Conservation (phyloP, 2,329 filamentous ascomycete genomes). For the Pezicula carpinea region DNA sequence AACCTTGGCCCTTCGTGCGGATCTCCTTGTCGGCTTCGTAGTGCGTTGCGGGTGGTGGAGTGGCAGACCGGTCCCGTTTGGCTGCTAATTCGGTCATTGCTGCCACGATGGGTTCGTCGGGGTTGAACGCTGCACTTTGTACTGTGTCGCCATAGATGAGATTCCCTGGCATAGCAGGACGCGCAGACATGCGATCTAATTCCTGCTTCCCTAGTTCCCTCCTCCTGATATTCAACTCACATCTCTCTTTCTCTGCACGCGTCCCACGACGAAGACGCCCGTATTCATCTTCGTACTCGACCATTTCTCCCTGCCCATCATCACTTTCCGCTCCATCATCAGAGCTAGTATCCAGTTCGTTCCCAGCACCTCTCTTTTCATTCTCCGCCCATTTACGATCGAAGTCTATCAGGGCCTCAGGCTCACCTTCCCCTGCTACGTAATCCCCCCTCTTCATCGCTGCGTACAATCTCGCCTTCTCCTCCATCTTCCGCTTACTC, state of each 20-base stretch:
- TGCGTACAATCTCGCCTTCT: constrained; percentile 83
- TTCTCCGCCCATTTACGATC: constrained; percentile 90
- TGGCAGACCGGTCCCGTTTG: constrained; percentile 73
- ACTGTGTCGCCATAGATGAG: constrained; percentile 84
- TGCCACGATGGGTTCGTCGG: constrained; percentile 56
- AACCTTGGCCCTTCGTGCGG: constrained; percentile 81
- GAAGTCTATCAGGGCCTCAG: constrained; percentile 79
- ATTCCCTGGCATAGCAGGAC: constrained; percentile 59
- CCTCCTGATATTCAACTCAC: constrained; percentile 52
- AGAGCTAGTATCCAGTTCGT: constrained; percentile 48
- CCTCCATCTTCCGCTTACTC: constrained; percentile 77
- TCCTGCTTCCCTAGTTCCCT: constrained; percentile 53
- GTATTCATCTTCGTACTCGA: constrained; percentile 91
- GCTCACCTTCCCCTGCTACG: constrained; percentile 51
- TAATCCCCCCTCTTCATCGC: constrained; percentile 89
- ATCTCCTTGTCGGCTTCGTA: constrained; percentile 85
- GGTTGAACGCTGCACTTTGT: constrained; percentile 78
- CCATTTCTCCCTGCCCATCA: constrained; percentile 47
- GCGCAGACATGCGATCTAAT: constrained; percentile 63
- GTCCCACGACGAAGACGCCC: constrained; percentile 76
- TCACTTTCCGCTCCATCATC: constrained; percentile 50
- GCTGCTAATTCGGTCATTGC: constrained; percentile 75
- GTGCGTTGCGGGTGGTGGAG: constrained; percentile 74
- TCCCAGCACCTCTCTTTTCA: constrained; percentile 34
- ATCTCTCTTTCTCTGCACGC: constrained; percentile 58